A percentile compares a stretch with the other conserved stretches of the same genome.
phyloP scores from a whole-genome alignment of 805 yeast genomes.

The Myxozyma neglecta region DNA sequence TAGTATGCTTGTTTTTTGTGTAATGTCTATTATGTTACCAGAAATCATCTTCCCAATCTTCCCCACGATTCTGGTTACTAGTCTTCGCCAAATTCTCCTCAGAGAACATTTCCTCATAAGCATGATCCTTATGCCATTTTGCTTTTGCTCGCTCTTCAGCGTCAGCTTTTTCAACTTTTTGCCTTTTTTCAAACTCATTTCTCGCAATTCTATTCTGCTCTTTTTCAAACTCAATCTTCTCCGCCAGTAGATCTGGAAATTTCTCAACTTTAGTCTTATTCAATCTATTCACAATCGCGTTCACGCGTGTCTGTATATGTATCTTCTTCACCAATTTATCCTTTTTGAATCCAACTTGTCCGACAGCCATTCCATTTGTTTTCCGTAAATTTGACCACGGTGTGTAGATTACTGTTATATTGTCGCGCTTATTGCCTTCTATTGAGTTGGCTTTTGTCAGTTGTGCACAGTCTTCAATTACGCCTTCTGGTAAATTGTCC shows the following conservation, averaged over 20 bases:
- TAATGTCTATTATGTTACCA: constrained; percentile 40
- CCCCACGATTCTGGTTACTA: constrained; percentile 51
- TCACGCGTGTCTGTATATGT: constrained; percentile 57
- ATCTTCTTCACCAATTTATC: constrained; percentile 53
- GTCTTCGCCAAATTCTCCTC: constrained; percentile 48
- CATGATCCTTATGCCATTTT: constrained; percentile 44
- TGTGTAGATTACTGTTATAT: constrained; percentile 66
- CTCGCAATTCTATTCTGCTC: constrained; percentile 38
- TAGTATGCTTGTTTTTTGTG: neutral
- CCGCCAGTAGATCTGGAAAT: constrained; percentile 49
- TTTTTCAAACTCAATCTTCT: constrained; percentile 45
- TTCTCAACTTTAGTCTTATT: constrained; percentile 64
- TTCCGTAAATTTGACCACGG: constrained; percentile 71
- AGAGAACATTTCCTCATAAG: constrained; percentile 52
- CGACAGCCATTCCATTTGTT: constrained; percentile 70
- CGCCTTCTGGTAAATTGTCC: constrained; percentile 52
- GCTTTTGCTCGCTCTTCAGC: constrained; percentile 36
- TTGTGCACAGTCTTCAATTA: constrained; percentile 62
- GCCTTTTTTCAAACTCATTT: constrained; percentile 43
- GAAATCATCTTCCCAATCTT: constrained; percentile 58
- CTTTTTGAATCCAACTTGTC: constrained; percentile 74
- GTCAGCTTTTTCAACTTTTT: constrained; percentile 45
- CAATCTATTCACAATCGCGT: constrained; percentile 58
- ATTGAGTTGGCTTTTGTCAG: constrained; percentile 76
- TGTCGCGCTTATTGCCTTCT: constrained; percentile 68